Conservation (phyloP, 495 filamentous ascomycete genomes). For the Penicillium samsonianum region DNA sequence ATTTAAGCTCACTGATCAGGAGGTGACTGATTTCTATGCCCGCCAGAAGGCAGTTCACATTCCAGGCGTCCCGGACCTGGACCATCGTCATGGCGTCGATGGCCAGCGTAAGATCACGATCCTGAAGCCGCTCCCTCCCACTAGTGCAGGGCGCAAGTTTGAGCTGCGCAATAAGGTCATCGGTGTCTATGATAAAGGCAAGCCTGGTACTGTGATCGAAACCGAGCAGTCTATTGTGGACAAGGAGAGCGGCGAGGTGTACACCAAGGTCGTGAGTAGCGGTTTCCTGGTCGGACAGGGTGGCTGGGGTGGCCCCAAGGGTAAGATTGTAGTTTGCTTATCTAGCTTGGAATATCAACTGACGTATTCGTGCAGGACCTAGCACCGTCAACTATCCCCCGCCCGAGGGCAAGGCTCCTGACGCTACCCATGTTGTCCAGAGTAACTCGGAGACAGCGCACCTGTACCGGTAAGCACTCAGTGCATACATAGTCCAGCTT, state of each 20-base stretch:
- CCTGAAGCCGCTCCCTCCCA: slow-evolving; percentile 73
- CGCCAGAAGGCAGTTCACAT: slow-evolving; percentile 58
- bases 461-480: slow-evolving; percentile 59
- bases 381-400: slow-evolving; percentile 72
- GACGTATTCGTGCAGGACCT: slow-evolving; percentile 50
- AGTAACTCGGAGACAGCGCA: slow-evolving; percentile 69
- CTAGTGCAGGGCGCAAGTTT: slow-evolving; percentile 69
- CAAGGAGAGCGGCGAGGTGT: slow-evolving; percentile 66
- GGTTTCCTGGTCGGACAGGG: slow-evolving; percentile 84
- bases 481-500: neutral
- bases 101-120: slow-evolving; percentile 81
- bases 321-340: slow-evolving; percentile 29
- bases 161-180: slow-evolving; percentile 78
- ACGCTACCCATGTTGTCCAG: slow-evolving; percentile 68
- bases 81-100: slow-evolving; percentile 73
- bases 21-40: slow-evolving; percentile 87
- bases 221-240: slow-evolving; percentile 78
- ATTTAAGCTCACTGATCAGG: slow-evolving; percentile 76
- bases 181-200: slow-evolving; percentile 91
- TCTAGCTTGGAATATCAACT: neutral
- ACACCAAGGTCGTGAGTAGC: slow-evolving; percentile 64
- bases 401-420: slow-evolving; percentile 70
- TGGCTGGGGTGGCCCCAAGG: slow-evolving; percentile 89
- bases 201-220: slow-evolving; percentile 78
- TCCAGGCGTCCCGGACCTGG: slow-evolving; percentile 76